Conservation (phyloP, 306 rosid species). For the Corylus heterophylla region DNA sequence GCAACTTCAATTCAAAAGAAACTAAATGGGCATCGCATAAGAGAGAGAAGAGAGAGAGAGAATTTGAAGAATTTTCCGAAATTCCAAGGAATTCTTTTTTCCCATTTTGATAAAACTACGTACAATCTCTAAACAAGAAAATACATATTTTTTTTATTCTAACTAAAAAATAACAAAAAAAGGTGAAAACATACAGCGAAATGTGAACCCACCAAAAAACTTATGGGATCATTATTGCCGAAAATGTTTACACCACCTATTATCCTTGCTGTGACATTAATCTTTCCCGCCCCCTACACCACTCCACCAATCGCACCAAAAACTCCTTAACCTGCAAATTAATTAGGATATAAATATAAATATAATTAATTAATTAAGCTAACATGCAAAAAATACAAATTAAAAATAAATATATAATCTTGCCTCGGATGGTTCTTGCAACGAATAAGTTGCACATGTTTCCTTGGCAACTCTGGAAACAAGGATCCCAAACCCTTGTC, state of each 20-base stretch:
- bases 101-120: neutral
- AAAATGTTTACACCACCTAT: constrained; percentile 1
- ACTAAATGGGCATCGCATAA: too few relatives aligned
- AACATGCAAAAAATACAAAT: too few relatives aligned
- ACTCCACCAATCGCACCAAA: constrained; percentile 65
- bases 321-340: constrained; percentile 67
- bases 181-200: neutral
- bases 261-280: constrained; percentile 23
- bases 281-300: constrained; percentile 49
- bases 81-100: neutral
- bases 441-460: constrained; percentile 77
- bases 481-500: constrained; percentile 86
- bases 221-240: neutral
- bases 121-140: neutral
- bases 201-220: neutral
- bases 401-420: neutral
- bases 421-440: constrained; percentile 93
- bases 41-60: neutral
- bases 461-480: constrained; percentile 83
- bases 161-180: neutral
- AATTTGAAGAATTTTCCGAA: neutral
- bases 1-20: neutral
- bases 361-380: too few relatives aligned
- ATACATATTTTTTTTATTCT: neutral
- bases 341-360: neutral